Evolutionary conservation across 2,329 filamentous ascomycete genomes (phyloP).

Genomic region (Ceratocystis colombiana): DNA sequence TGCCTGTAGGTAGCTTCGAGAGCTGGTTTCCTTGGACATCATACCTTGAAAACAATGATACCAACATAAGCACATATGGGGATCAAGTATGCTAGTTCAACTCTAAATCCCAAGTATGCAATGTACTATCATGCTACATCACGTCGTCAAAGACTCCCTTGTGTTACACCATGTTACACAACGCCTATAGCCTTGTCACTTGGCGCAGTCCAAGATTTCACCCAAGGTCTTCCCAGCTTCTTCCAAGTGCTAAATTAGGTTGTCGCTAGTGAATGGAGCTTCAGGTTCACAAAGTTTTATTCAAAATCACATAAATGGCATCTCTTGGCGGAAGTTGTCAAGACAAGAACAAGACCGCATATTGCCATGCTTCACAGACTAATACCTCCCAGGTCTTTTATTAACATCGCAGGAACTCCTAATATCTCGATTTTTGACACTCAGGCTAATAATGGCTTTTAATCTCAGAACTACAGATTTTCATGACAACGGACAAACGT

Average conservation of each 20-base stretch:
- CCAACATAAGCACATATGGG: too few relatives aligned
- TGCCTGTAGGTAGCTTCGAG: too few relatives aligned
- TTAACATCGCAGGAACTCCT: not conserved
- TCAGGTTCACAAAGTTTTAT: too few relatives aligned
- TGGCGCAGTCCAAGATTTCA: too few relatives aligned
- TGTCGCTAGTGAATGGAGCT: too few relatives aligned
- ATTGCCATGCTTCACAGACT: not conserved
- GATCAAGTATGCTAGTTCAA: too few relatives aligned
- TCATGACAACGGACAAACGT: not conserved
- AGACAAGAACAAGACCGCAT: not conserved
- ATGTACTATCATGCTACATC: not conserved
- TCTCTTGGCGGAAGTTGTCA: not conserved
- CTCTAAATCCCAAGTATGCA: too few relatives aligned
- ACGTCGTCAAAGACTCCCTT: not conserved
- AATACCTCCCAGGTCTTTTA: not conserved
- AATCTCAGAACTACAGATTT: not conserved
- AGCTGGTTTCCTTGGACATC: too few relatives aligned
- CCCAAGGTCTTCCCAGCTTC: too few relatives aligned
- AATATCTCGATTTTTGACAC: not conserved
- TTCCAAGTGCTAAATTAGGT: too few relatives aligned
- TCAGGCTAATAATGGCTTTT: not conserved
- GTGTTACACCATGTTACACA: constrained; percentile 1
- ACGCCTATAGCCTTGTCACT: not conserved
- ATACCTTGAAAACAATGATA: too few relatives aligned
- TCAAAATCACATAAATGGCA: not conserved